Evolutionary conservation across 805 yeast species (phyloP), one percentile per base, ranked within the genome.

Genomic region (baker's yeast (Saccharomyces cerevisiae)): DNA sequence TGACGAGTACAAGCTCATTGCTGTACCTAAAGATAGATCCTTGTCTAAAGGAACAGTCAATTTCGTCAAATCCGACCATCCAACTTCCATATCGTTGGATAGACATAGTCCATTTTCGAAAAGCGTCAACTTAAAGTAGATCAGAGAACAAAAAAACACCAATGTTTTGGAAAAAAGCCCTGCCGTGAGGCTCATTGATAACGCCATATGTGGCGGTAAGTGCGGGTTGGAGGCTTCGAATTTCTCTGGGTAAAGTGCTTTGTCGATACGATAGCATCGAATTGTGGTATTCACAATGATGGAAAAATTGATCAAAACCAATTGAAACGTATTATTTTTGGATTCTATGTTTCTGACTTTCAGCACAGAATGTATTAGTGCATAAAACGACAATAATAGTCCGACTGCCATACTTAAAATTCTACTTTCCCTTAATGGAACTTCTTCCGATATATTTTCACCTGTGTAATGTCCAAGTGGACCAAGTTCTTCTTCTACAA

Each of bases 21-120:
- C 52, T 4, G 59, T 46, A 4, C 50, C 28, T 22, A 59, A 50
- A 3, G 60, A 43, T 6, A 58, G 50, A 3, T 47, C 32, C 21
- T 36, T 51, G 26, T 53, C 58, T 6, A 48, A 47, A 1, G 55
- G 58, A 4, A 49, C 50, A 8, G 55, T 52, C 21, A 58, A 46
- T 1, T 52, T 52, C 9, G 51, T 41, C n/a, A 59, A 36, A 27
- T 58, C 61, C 55, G 62, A 61, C n/a, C 58, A 51, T 10, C 41
- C 22, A 4, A 41, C 49, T 6, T 43, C 46, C 50, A 52, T 46
- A 50, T 54, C 55, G 9, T 24, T 13, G 6, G 54, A 48, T 3
- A 53, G 43, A 32, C 48, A 52, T 17, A 57, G 48, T 8, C 58
- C 58, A 9, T 50, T 55, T 30, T 56, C 58, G 31, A 55, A 56